These are phyloP conservation scores for Trametes cinnabarina DNA, from an alignment of 768 basidiomycete species.

Conservation along the genomic window DNA sequence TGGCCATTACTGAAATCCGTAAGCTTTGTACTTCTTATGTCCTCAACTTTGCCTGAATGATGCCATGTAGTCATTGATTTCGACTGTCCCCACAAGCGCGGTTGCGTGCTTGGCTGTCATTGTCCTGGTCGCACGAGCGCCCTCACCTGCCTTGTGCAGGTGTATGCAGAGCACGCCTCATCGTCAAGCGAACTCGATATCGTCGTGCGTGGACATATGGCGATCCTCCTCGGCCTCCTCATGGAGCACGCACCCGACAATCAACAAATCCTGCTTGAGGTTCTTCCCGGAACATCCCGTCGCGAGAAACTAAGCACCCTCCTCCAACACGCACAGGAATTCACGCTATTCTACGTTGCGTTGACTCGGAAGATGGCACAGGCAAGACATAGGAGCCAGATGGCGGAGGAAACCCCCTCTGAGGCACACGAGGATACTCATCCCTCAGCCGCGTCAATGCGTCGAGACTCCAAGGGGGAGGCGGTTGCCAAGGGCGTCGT, in stretches of 20 bases:
- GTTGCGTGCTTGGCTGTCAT: conserved; percentile 51
- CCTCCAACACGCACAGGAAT: conserved; percentile 38
- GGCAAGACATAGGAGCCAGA: not conserved
- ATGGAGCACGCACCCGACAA: conserved; percentile 35
- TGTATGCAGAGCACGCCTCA: conserved; percentile 45
- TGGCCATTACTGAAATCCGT: conserved; percentile 50
- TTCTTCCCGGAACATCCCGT: conserved; percentile 35
- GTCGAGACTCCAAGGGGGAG: conserved; percentile 28
- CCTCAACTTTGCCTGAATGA: not conserved
- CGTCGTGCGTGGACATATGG: conserved; percentile 70
- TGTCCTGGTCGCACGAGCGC: conserved; percentile 47
- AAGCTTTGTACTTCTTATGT: conserved; percentile 25
- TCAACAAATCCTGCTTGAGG: conserved; percentile 32
- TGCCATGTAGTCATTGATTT: conserved; percentile 46
- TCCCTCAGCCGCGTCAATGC: conserved; percentile 2
- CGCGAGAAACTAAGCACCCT: conserved; percentile 33
- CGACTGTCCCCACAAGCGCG: conserved; percentile 46
- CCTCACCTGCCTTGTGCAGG: conserved; percentile 47
- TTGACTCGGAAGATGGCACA: conserved; percentile 29
- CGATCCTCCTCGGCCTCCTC: conserved; percentile 66
- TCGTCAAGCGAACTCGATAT: conserved; percentile 33
- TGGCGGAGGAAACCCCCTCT: not conserved
- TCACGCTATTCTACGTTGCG: conserved; percentile 41
- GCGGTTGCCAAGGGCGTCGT: conserved; percentile 44
- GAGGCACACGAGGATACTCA: conserved; percentile 10